A percentile compares a stretch with the other conserved stretches of the same genome.
Conservation (phyloP, 257 asterid genomes). For the Euphrasia confusa region DNA sequence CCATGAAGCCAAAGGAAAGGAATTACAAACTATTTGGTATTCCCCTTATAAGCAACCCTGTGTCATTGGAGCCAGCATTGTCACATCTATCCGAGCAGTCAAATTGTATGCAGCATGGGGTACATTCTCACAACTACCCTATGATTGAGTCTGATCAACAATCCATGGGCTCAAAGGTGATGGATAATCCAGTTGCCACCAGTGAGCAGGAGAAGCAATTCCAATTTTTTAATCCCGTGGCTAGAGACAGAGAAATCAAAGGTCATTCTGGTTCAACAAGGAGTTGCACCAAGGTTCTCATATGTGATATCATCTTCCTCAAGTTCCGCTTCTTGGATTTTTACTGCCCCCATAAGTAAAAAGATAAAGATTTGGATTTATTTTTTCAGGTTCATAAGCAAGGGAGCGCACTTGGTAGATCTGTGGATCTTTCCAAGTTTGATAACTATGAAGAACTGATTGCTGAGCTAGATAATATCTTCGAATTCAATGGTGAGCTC, state of each 20-base stretch:
- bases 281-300: slow-evolving; percentile 94
- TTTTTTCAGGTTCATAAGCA: slow-evolving; percentile 85
- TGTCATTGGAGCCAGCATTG: slow-evolving; percentile 34
- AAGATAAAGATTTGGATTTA: not conserved
- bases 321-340: not conserved
- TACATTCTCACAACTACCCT: slow-evolving; percentile 39
- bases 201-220: slow-evolving; percentile 56
- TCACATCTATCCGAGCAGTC: slow-evolving; percentile 12
- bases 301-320: not conserved
- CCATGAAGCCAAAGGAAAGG: slow-evolving; percentile 54
- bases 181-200: slow-evolving; percentile 38
- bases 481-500: slow-evolving; percentile 86
- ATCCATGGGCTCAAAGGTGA: slow-evolving; percentile 52
- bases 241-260: slow-evolving; percentile 60
- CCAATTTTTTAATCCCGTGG: slow-evolving; percentile 33
- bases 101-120: slow-evolving; percentile 24
- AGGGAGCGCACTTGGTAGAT: slow-evolving; percentile 95
- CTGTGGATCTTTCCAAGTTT: slow-evolving; percentile 88
- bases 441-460: slow-evolving; percentile 65
- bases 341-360: not conserved
- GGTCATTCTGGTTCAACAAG: slow-evolving; percentile 59
- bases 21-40: slow-evolving; percentile 84
- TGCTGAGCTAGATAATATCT: slow-evolving; percentile 71
- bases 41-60: slow-evolving; percentile 51
- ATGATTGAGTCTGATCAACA: slow-evolving; percentile 53